Evolutionary conservation across 805 yeast species (phyloP).

Genomic region (Metschnikowia chrysomelidarum): DNA sequence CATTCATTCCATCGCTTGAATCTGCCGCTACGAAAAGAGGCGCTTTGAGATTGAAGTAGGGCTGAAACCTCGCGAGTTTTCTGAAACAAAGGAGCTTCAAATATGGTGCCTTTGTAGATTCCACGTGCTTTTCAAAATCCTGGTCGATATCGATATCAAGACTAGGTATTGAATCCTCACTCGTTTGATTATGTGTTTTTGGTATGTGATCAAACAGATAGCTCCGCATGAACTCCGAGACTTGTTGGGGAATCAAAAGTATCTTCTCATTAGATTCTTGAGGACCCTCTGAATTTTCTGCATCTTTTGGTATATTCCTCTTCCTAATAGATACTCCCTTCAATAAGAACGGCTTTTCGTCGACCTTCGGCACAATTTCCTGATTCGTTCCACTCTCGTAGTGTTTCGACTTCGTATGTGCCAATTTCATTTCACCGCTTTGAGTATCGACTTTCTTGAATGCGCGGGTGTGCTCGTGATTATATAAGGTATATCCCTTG

Average conservation of each 20-base stretch:
- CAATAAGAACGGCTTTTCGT: conserved; percentile 19
- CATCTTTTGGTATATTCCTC: too few species aligned
- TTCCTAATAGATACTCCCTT: conserved; percentile 26
- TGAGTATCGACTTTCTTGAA: conserved; percentile 53
- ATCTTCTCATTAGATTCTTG: conserved; percentile 13
- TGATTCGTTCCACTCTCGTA: conserved; percentile 18
- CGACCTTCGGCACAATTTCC: conserved; percentile 23
- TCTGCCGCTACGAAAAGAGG: conserved; percentile 70
- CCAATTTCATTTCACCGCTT: conserved; percentile 51
- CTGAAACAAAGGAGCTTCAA: conserved; percentile 71
- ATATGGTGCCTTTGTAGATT: conserved; percentile 40
- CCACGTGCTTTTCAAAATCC: conserved; percentile 7
- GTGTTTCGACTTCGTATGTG: conserved; percentile 27
- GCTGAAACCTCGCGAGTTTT: conserved; percentile 41
- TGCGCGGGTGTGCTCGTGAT: conserved; percentile 51
- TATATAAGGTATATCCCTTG: conserved; percentile 65
- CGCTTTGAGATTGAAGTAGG: conserved; percentile 51
- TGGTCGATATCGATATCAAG: conserved; percentile 3
- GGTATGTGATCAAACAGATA: conserved; percentile 36
- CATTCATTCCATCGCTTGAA: conserved; percentile 38
- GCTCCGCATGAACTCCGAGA: conserved; percentile 27
- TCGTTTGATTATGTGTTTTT: conserved; percentile 9
- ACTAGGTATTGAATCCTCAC: conserved; percentile 7
- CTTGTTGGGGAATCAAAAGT: conserved; percentile 26
- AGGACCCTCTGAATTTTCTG: conserved; percentile 9